A percentile compares a stretch with the other conserved stretches of the same genome.
Evolutionary conservation across 805 yeast genomes (phyloP).

Genomic region (Isabelozyma gotoi): DNA sequence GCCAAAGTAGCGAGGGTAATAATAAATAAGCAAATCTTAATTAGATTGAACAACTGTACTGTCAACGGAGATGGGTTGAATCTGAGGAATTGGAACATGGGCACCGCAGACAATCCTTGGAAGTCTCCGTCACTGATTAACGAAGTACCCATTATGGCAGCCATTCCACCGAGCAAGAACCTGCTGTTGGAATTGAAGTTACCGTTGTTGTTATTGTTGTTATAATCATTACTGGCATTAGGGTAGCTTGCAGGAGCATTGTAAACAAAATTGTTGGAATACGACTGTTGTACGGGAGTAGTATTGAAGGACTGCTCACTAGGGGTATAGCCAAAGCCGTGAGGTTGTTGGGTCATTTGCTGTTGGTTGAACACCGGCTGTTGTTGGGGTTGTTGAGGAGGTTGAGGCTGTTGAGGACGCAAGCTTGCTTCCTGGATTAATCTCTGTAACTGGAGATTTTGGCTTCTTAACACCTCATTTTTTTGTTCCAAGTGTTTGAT

Average conservation of each 20-base stretch:
- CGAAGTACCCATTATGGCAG: slow-evolving; percentile 63
- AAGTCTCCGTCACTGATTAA: slow-evolving; percentile 42
- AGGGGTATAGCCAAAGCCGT: slow-evolving; percentile 20
- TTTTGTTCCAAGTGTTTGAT: slow-evolving; percentile 70
- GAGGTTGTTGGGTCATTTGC: slow-evolving; percentile 12
- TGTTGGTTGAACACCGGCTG: slow-evolving; percentile 5
- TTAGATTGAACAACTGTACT: slow-evolving; percentile 18
- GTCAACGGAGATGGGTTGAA: slow-evolving; percentile 20
- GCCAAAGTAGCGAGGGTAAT: slow-evolving; percentile 15
- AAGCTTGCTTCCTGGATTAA: slow-evolving; percentile 34
- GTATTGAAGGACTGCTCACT: slow-evolving; percentile 16
- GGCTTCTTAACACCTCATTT: slow-evolving; percentile 47
- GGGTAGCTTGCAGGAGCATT: slow-evolving; percentile 6
- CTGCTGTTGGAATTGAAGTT: slow-evolving; percentile 34
- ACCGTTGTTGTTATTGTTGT: slow-evolving; percentile 1
- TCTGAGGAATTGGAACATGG: slow-evolving; percentile 26
- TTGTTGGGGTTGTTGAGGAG: slow-evolving; percentile 12
- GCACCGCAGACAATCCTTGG: slow-evolving; percentile 49
- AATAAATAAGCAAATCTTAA: slow-evolving; percentile 22
- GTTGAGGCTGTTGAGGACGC: slow-evolving; percentile 12
- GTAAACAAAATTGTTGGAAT: slow-evolving; percentile 7
- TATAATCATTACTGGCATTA: not conserved
- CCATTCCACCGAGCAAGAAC: slow-evolving; percentile 61
- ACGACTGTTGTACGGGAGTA: slow-evolving; percentile 15
- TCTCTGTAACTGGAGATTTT: slow-evolving; percentile 43